A percentile compares a stretch with the other conserved stretches of the same genome.
Conservation (phyloP, 2,329 filamentous ascomycete genomes). For the Calycina herbarum region DNA sequence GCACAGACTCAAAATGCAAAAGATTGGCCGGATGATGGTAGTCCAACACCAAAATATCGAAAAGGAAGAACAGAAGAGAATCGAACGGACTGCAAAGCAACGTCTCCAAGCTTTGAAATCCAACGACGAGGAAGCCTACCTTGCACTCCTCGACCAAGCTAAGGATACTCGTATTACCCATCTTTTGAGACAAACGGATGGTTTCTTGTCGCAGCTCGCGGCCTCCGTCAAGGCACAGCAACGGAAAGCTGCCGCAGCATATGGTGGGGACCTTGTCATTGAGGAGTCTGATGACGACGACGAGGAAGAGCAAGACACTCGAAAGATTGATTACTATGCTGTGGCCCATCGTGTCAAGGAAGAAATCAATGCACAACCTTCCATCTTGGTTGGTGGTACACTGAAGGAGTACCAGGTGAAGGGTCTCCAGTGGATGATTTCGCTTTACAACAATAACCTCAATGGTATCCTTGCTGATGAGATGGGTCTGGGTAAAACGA, state of each 20-base stretch:
- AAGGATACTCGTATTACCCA: constrained; percentile 99
- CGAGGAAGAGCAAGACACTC: constrained; percentile 65
- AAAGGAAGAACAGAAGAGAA: constrained; percentile 97
- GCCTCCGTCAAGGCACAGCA: constrained; percentile 94
- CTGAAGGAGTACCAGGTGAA: constrained; percentile 98
- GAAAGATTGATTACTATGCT: constrained; percentile 97
- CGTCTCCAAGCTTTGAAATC: constrained; percentile 98
- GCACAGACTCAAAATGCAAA: constrained; percentile 75
- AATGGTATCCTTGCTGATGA: constrained; percentile 98
- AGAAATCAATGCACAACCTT: constrained; percentile 79
- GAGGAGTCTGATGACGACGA: constrained; percentile 68
- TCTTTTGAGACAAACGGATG: constrained; percentile 92
- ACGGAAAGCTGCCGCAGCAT: constrained; percentile 75
- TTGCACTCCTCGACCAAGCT: constrained; percentile 95
- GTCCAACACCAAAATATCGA: constrained; percentile 93
- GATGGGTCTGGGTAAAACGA: constrained; percentile 99
- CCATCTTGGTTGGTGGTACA: constrained; percentile 84
- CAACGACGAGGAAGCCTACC: constrained; percentile 98
- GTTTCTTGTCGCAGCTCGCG: constrained; percentile 93
- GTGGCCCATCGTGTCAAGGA: constrained; percentile 96
- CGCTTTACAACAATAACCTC: constrained; percentile 98
- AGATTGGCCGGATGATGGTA: constrained; percentile 86
- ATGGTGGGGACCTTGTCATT: constrained; percentile 56
- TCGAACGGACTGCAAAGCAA: constrained; percentile 97
- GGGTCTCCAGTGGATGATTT: constrained; percentile 99